Base-by-base conservation (phyloP, 768 basidiomycete species). In the Lactarius psammicola region DNA sequence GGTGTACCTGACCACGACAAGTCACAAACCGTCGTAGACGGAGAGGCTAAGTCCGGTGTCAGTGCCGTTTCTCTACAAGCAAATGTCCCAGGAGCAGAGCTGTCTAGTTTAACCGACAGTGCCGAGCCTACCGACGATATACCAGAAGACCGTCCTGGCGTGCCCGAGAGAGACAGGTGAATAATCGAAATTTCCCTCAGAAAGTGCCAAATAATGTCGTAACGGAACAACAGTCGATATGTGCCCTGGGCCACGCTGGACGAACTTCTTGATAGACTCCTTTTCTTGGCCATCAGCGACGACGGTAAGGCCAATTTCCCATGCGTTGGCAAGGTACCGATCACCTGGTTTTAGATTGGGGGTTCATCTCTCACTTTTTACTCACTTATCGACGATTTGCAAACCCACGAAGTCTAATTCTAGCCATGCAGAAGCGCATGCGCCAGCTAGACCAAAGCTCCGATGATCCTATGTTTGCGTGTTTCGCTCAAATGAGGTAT, bases 401-500 rank as follows among this genome's bases (percentile, higher is more conserved):
- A 44, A 88, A 83, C 38, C 92, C 92, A 9, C 85, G 92, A 49
- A 87, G 82, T 64, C 78, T 95, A 20, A 79, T 95, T n/a, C 79
- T 93, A 54, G 88, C 90, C 6, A 92, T 95, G 88, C 90, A 93
- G 75, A 90, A 92, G 72, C 86, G 90, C 56, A 88, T 94, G 84
- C 85, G 89, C 38, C 85, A 88, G 68, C 78, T 94, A 17, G 88
- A 89, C 71, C 83, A 84, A 61, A 84, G 87, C 20, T 82, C 84
- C 15, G 85, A 85, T 8, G 91, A 94, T 77, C 88, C 89, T 0
- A 88, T 93, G 85, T 89, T 94, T 76, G 90, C 90, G 9, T 89
- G 87, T 71, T 94, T 88, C 75, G 91, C 90, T 8, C 92, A 94
- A 74, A 92, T 94, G 90, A 85, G 88, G 92, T 91, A 70, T 31